Evolutionary conservation across 306 rosid species (phyloP), one percentile per base, ranked within the genome.

Genomic region (Prunus mira): DNA sequence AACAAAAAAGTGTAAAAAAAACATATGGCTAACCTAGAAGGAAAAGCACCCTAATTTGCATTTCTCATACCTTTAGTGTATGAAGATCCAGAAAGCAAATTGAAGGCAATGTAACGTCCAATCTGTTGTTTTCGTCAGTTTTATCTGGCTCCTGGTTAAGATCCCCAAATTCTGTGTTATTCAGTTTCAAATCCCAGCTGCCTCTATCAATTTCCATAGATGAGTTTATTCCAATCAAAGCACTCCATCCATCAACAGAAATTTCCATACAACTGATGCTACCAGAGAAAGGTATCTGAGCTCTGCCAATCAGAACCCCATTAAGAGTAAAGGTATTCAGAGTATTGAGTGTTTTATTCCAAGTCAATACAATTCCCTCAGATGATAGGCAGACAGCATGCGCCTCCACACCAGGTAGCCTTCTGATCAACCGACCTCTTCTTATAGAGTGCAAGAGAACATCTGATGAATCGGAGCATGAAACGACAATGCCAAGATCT

Each of bases 21-120:
- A 20, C 18, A 47, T 20, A 13, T n/a, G 27, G 51, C 19, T 47
- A 51, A 74, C 18, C 9, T 22, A 30, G 58, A 67, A 64, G 45
- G 73, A 71, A 46, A 41, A 57, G 49, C 27, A 67, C 17, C 28
- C 18, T n/a, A 30, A 60, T 54, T 80, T 47, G 47, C 67, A 67
- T 75, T 82, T 71, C 52, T 61, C 62, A 70, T 92, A 95, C 99
- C 99, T 89, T 83, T 78, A 95, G 82, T 61, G 92, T 87, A 84
- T 90, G 93, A 86, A 88, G 84, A 88, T 92, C 91, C 85, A 95
- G 85, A 80, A 95, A 87, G 93, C 99, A 90, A 80, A 95, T 81
- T 56, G 99, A 91, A 43, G 97, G 96, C 19, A 83, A 78, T 11
- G 97, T 85, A 82, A 86, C 76, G 79, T 90, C 82, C 86, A 95